Conservation (phyloP, 345 rosid genomes). For the Eucalyptus fibrosa region DNA sequence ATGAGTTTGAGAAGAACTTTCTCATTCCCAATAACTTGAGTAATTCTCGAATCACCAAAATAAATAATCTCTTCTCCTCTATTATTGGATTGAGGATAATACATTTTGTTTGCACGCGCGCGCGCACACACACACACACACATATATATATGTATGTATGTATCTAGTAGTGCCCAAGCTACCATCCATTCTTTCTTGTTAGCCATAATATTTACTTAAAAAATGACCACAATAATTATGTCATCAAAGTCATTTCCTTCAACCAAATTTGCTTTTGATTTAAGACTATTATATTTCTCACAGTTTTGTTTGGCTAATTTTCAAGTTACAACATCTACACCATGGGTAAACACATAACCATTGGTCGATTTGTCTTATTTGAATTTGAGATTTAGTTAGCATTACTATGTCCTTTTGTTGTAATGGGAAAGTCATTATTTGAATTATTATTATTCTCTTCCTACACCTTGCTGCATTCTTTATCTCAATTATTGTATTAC, state of each 20-base stretch:
- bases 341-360: background rate
- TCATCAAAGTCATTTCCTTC: background rate
- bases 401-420: no score
- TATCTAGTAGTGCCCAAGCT: no score
- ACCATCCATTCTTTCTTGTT: no score
- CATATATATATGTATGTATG: no score
- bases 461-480: background rate
- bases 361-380: background rate
- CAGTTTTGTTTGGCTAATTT: background rate
- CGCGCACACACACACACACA: rapidly evolving
- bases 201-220: background rate
- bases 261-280: background rate
- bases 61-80: no score
- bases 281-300: background rate
- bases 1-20: no score
- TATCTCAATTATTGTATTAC: background rate
- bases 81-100: no score
- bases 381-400: background rate
- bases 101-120: no score
- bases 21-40: no score
- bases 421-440: no score
- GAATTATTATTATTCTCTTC: no score
- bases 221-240: background rate
- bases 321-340: background rate
- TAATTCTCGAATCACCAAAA: no score